Conservation (phyloP, 805 yeast genomes). For the Ogataea dorogensis region DNA sequence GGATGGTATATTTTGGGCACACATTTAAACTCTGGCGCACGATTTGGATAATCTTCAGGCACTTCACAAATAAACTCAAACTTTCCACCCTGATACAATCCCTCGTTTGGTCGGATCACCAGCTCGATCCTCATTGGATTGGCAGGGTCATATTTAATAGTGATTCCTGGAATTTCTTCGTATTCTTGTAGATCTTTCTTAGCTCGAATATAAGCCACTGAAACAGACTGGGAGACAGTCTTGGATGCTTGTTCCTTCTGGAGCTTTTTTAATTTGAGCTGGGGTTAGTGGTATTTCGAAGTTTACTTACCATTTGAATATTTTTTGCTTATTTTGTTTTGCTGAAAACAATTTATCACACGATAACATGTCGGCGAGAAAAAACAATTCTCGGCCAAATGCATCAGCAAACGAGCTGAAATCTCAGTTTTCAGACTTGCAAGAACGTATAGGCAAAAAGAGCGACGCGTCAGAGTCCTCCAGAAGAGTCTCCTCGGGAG, state of each 20-base stretch:
- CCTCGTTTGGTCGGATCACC: conserved; percentile 63
- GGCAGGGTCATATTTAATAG: conserved; percentile 43
- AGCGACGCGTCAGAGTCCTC: conserved; percentile 3
- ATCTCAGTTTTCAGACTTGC: conserved; percentile 43
- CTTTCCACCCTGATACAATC: conserved; percentile 66
- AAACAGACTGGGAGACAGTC: conserved; percentile 19
- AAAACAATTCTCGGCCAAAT: conserved; percentile 14
- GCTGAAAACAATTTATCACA: conserved; percentile 7
- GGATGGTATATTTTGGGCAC: conserved; percentile 82
- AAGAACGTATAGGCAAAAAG: conserved; percentile 29
- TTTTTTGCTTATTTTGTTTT: conserved; percentile 4
- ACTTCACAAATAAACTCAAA: conserved; percentile 68
- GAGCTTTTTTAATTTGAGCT: conserved; percentile 33
- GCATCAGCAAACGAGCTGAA: conserved; percentile 36
- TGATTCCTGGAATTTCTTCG: conserved; percentile 55
- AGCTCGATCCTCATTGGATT: conserved; percentile 64
- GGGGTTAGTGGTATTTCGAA: not conserved
- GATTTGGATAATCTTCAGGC: conserved; percentile 80
- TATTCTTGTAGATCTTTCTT: conserved; percentile 76
- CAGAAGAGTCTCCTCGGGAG: conserved; percentile 1
- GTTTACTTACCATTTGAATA: conserved; percentile 16
- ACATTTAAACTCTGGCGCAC: conserved; percentile 84
- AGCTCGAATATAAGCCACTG: conserved; percentile 71
- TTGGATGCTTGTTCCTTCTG: conserved; percentile 27
- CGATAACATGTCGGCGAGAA: conserved; percentile 12